Evolutionary conservation across 805 yeast genomes (phyloP).

Genomic region (Kuraishia hungarica): DNA sequence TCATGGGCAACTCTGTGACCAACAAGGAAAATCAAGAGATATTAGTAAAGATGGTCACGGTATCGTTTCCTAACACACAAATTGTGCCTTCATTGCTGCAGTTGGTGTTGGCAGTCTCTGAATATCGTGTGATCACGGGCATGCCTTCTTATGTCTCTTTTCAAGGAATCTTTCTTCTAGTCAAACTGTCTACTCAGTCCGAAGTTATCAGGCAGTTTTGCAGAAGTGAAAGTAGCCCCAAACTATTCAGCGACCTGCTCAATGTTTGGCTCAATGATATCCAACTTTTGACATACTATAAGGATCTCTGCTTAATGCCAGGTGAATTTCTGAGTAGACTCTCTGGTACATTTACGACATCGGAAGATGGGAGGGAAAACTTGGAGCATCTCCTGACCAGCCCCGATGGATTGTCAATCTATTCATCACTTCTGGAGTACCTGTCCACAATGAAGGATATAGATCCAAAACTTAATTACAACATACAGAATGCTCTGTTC

Average conservation of each 20-base stretch:
- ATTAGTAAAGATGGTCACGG: neutral
- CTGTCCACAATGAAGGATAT: neutral
- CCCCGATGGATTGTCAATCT: neutral
- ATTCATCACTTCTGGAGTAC: neutral
- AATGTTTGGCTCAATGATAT: neutral
- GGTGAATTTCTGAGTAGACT: neutral
- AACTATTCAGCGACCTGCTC: too few species aligned
- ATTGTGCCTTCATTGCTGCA: neutral
- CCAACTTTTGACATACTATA: neutral
- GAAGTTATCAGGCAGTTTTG: neutral
- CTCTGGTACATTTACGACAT: neutral
- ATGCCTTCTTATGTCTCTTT: neutral
- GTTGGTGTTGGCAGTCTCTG: neutral
- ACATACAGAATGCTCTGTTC: neutral
- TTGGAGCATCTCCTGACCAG: neutral
- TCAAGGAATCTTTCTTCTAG: neutral
- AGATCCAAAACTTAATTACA: neutral
- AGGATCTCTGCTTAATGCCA: neutral
- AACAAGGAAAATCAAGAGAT: neutral
- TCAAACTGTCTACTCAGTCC: neutral
- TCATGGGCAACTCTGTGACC: neutral
- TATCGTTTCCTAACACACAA: neutral
- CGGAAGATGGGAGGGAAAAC: neutral
- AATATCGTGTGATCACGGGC: neutral
- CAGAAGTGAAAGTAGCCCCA: neutral